Percentiles rank a stretch among this genome's conserved stretches.
Evolutionary conservation across 805 yeast species (phyloP).

Genomic region (Pichia deserticola): DNA sequence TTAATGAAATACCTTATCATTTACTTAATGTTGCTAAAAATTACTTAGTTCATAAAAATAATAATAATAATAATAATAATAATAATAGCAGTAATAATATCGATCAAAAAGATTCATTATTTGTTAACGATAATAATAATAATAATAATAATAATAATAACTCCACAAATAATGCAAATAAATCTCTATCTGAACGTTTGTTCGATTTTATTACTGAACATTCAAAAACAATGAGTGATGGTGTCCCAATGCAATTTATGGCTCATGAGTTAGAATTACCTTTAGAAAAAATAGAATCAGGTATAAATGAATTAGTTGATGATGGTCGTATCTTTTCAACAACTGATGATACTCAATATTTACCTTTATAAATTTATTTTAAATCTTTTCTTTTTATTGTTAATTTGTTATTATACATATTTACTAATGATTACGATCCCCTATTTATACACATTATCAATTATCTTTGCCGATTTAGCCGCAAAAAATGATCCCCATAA

Average conservation of each 20-base stretch:
- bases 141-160: conserved; percentile 12
- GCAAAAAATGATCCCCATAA: conserved; percentile 57
- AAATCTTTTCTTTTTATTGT: not conserved
- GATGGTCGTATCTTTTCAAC: conserved; percentile 66
- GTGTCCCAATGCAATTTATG: conserved; percentile 62
- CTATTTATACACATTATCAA: conserved; percentile 12
- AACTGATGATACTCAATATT: conserved; percentile 54
- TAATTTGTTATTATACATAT: conserved; percentile 14
- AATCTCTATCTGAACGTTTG: conserved; percentile 28
- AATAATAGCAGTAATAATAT: conserved; percentile 12
- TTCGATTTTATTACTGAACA: conserved; percentile 41
- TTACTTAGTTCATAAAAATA: conserved; percentile 51
- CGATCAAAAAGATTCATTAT: conserved; percentile 25
- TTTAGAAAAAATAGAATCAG: conserved; percentile 40
- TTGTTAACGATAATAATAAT: conserved; percentile 33
- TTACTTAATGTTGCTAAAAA: conserved; percentile 54
- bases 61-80: conserved; percentile 31
- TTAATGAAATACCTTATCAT: conserved; percentile 64
- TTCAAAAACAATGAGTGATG: conserved; percentile 58
- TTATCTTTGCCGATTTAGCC: conserved; percentile 20
- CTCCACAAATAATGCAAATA: conserved; percentile 8
- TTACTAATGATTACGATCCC: not conserved
- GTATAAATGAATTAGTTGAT: conserved; percentile 51
- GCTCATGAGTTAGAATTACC: conserved; percentile 47
- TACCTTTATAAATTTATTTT: conserved; percentile 36